Conservation (phyloP, 345 rosid species). For the Corchorus capsularis region DNA sequence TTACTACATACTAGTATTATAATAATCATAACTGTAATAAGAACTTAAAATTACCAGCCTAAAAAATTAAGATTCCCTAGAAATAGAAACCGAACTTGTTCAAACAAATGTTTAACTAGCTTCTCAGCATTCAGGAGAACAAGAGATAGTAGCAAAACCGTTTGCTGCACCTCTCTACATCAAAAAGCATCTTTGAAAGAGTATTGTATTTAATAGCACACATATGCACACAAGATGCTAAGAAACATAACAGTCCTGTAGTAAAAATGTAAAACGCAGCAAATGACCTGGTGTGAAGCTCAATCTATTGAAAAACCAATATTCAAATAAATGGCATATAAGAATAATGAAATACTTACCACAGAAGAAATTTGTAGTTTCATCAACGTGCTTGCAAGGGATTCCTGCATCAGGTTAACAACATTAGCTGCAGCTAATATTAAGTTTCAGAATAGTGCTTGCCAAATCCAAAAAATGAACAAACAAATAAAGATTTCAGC, state of each 20-base stretch:
- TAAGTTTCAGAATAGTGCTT: background rate
- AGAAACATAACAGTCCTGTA: background rate
- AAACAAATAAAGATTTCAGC: background rate
- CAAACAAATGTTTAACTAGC: background rate
- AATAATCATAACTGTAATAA: background rate
- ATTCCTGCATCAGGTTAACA: constrained; percentile 47
- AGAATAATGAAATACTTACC: constrained; percentile 42
- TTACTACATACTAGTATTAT: background rate
- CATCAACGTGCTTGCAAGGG: constrained; percentile 42
- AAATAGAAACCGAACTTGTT: too few relatives aligned
- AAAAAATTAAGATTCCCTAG: too few relatives aligned
- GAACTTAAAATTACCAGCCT: background rate
- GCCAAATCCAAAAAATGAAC: background rate
- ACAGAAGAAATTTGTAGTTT: constrained; percentile 54
- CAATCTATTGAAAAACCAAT: background rate
- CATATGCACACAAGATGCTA: background rate
- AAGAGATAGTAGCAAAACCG: background rate
- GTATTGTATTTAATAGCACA: too few relatives aligned
- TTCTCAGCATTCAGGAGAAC: background rate
- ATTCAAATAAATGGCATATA: background rate
- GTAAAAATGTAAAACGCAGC: background rate
- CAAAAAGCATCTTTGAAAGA: too few relatives aligned
- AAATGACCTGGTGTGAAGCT: background rate
- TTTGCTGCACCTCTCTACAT: background rate
- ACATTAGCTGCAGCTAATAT: constrained; percentile 17